Percentiles rank a stretch among this genome's conserved stretches.
phyloP scores from a whole-genome alignment of 116 monocot genomes.

The Cymodocea nodosa region DNA sequence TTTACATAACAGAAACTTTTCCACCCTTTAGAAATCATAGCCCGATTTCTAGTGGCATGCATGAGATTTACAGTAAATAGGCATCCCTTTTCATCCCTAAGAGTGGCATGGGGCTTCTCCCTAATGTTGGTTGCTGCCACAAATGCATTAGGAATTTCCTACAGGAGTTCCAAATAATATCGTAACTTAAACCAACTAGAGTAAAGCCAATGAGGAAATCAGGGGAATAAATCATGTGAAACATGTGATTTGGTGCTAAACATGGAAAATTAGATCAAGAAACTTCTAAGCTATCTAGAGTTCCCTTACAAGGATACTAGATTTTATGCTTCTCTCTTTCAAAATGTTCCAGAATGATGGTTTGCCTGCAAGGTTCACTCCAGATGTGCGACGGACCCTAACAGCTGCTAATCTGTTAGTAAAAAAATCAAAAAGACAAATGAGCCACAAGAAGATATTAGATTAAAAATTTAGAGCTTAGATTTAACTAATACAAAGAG shows the following conservation, averaged over 20 bases:
- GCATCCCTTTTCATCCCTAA: constrained; percentile 3
- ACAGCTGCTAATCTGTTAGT: background rate
- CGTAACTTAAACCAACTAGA: too few species aligned
- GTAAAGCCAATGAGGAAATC: too few species aligned
- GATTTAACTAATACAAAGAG: too few species aligned
- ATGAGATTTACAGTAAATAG: background rate
- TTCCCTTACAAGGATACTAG: too few species aligned
- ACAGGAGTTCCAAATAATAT: background rate
- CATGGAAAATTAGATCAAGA: background rate
- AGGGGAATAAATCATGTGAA: too few species aligned
- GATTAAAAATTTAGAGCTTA: too few species aligned
- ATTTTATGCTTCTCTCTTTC: too few species aligned
- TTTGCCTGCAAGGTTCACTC: background rate
- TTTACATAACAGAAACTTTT: background rate
- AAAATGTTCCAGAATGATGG: too few species aligned
- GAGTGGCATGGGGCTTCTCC: background rate
- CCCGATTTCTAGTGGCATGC: constrained; percentile 5
- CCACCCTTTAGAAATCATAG: background rate
- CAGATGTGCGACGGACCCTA: background rate
- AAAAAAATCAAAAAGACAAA: background rate
- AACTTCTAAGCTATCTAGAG: too few species aligned
- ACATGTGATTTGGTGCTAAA: too few species aligned
- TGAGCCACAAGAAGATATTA: too few species aligned
- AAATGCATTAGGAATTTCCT: constrained; percentile 4
- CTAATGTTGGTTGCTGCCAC: background rate